Evolutionary conservation across 352 stramenopile genomes (phyloP), one percentile per base, ranked within the genome.

Genomic region (Phytophthora quininea): DNA sequence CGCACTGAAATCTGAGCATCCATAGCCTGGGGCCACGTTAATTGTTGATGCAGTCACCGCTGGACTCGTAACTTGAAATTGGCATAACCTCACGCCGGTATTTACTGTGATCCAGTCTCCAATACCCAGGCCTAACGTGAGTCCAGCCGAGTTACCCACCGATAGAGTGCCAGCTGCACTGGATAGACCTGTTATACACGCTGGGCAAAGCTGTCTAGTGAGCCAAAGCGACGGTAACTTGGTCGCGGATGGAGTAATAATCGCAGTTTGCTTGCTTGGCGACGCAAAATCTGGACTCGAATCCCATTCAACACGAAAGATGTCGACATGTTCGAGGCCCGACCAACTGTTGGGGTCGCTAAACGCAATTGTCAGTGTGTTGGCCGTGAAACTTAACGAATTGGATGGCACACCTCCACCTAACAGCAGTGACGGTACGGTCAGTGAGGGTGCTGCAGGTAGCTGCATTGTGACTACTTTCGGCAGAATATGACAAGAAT

Each of bases 281-380:
- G 84, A 91, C 19, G 63, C 54, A 46, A 98, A 97, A 7, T 82
- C 81, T 5, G 85, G 60, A 12, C 59, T 50, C 3, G 74, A 82
- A 52, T 97, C 93, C 93, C 93, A 98, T 62, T 99, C 94, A 14
- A 99, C 73, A 2, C 89, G 82, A 65, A 93, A 98, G 55, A 76
- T 88, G 54, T 98, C 88, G 24, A 98, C 82, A 0, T 65, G 45
- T 52, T 97, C 84, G 32, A 93, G 84, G 43, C 80, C 92, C 7
- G 73, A 73, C 88, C 85, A 96, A 11, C 80, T 77, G 46, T 86
- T 84, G 0, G 79, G 76, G n/a, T 95, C 86, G 2, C 58, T 35
- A 29, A 96, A 91, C 3, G 82, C 80, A 9, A 96, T 64, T 37
- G 67, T 85, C 24, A 90, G 40, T 12, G 79, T 68, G 55, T 84